Evolutionary conservation across 1,284 basidiomycete genomes (phyloP).

Genomic region (Moniliella sp.): DNA sequence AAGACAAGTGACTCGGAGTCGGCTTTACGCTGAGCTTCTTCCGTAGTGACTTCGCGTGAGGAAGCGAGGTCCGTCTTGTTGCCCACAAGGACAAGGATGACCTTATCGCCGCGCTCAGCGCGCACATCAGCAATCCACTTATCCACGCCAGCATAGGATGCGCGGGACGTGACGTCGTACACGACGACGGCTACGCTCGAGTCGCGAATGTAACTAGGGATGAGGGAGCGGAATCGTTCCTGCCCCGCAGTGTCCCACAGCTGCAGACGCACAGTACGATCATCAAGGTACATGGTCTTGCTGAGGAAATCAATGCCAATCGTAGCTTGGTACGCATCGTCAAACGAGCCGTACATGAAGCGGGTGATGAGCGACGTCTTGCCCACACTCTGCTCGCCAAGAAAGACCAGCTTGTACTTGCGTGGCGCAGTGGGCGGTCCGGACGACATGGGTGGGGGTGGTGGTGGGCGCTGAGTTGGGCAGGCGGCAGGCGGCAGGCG

Average conservation of each 20-base stretch:
- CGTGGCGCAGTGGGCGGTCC: no score
- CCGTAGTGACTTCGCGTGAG: slow-evolving; percentile 99
- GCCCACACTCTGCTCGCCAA: slow-evolving; percentile 27
- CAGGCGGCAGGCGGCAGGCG: no score
- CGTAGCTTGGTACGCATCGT: slow-evolving; percentile 72
- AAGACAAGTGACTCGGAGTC: no score
- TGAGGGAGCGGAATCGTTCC: slow-evolving; percentile 93
- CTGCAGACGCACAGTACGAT: slow-evolving; percentile 35
- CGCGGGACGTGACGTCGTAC: slow-evolving; percentile 93
- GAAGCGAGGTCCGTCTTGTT: slow-evolving; percentile 99
- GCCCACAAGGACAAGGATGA: slow-evolving; percentile 69
- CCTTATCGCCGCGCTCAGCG: slow-evolving; percentile 76
- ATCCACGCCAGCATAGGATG: slow-evolving; percentile 68
- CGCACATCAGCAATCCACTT: slow-evolving; percentile 32
- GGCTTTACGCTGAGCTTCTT: slow-evolving; percentile 98
- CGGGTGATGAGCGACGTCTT: slow-evolving; percentile 86
- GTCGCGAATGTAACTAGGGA: slow-evolving; percentile 93
- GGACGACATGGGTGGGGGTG: no score
- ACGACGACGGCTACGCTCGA: slow-evolving; percentile 97
- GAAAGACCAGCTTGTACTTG: slow-evolving; percentile 33
- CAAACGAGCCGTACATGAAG: slow-evolving; percentile 92
- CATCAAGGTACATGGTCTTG: slow-evolving; percentile 96
- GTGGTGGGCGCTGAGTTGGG: no score
- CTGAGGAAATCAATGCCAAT: slow-evolving; percentile 47
- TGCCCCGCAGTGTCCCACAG: slow-evolving; percentile 98